Conservation (phyloP, 441 rosid species). For the Lepidium campestre region DNA sequence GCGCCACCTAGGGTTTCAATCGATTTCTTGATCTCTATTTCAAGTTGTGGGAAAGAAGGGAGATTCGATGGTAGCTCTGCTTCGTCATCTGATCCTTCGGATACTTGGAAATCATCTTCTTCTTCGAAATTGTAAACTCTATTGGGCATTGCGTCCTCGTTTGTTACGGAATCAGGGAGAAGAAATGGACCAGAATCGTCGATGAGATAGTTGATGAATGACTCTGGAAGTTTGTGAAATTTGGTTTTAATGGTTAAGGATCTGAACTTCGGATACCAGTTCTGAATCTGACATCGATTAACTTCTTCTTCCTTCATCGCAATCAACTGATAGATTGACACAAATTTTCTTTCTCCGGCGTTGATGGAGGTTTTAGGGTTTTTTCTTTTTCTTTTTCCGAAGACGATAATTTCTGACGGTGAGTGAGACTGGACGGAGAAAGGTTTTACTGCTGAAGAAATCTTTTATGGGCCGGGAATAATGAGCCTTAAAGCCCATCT, state of each 20-base stretch:
- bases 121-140: constrained; percentile 58
- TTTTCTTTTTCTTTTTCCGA: too few species aligned
- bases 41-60: constrained; percentile 67
- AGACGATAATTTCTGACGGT: not conserved
- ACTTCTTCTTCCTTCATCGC: constrained; percentile 66
- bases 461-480: not conserved
- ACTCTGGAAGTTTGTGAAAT: constrained; percentile 61
- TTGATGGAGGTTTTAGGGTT: not conserved
- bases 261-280: constrained; percentile 77
- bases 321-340: not conserved
- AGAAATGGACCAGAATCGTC: constrained; percentile 71
- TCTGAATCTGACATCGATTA: constrained; percentile 70
- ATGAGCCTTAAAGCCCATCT: not conserved
- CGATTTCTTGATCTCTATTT: constrained; percentile 51
- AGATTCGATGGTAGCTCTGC: constrained; percentile 32
- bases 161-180: constrained; percentile 57
- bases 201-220: constrained; percentile 57
- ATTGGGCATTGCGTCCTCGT: constrained; percentile 69
- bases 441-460: not conserved
- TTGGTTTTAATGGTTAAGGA: constrained; percentile 55
- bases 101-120: constrained; percentile 56
- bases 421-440: not conserved
- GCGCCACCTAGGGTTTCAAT: constrained; percentile 58
- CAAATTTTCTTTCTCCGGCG: not conserved
- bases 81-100: constrained; percentile 70